Conservation (phyloP, 139 green algal species). For the Chlorella sp. region DNA sequence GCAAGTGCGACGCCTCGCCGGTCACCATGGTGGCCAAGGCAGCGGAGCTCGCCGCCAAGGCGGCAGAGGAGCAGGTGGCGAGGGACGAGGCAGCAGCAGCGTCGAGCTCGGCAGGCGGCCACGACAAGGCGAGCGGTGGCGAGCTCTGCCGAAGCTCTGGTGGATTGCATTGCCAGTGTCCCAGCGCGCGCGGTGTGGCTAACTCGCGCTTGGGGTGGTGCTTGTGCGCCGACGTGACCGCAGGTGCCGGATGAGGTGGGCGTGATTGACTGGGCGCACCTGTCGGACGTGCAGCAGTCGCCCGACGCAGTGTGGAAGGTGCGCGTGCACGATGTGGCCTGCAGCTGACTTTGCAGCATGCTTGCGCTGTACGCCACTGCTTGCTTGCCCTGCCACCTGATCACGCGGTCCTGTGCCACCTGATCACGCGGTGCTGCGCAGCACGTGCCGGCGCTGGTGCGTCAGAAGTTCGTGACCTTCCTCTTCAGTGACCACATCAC, state of each 20-base stretch:
- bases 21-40: conserved; percentile 12
- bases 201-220: background rate
- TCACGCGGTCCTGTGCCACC: too few relatives aligned
- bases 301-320: conserved; percentile 40
- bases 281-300: conserved; percentile 24
- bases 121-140: background rate
- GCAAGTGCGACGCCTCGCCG: conserved; percentile 31
- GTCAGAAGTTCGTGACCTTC: conserved; percentile 45
- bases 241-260: conserved; percentile 11
- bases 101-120: background rate
- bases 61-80: conserved; percentile 4
- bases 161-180: conserved; percentile 1
- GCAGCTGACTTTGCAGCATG: background rate
- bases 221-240: background rate
- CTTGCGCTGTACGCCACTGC: background rate
- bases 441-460: conserved; percentile 18
- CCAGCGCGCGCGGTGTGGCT: too few relatives aligned
- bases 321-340: background rate
- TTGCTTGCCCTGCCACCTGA: background rate
- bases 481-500: conserved; percentile 50
- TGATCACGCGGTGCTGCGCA: too few relatives aligned
- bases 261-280: conserved; percentile 40
- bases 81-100: background rate
- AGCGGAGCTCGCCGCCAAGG: background rate
- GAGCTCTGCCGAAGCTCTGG: background rate